A percentile compares a stretch with the other conserved stretches of the same genome.
Evolutionary conservation across 2,329 filamentous ascomycete species (phyloP).

Genomic region (Coleophoma cylindrospora): DNA sequence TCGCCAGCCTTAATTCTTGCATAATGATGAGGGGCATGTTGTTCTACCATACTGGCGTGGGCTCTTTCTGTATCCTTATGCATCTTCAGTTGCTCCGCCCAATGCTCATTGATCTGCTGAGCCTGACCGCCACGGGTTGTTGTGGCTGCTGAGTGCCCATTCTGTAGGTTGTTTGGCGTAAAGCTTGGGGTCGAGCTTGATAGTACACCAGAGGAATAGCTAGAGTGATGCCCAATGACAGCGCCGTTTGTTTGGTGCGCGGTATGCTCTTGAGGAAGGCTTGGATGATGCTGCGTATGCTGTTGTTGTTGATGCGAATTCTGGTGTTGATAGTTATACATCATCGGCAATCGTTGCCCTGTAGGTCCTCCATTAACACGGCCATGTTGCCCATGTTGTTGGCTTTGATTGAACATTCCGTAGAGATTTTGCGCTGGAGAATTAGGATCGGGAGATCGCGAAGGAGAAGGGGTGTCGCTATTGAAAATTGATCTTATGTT

Average conservation of each 20-base stretch:
- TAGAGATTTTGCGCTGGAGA: slow-evolving; percentile 26
- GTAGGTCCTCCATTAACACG: slow-evolving; percentile 69
- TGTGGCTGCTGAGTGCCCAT: slow-evolving; percentile 41
- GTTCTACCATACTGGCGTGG: slow-evolving; percentile 66
- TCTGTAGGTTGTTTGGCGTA: slow-evolving; percentile 47
- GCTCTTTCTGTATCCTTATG: slow-evolving; percentile 72
- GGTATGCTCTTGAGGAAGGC: slow-evolving; percentile 53
- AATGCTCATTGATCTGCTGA: slow-evolving; percentile 62
- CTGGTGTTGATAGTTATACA: slow-evolving; percentile 63
- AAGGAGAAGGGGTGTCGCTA: slow-evolving; percentile 47
- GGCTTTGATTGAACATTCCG: slow-evolving; percentile 68
- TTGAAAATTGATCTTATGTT: slow-evolving; percentile 31
- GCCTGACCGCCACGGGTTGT: slow-evolving; percentile 43
- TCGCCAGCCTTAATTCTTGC: slow-evolving; percentile 65
- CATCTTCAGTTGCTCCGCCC: slow-evolving; percentile 81
- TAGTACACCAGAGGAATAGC: slow-evolving; percentile 58
- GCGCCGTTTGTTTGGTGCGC: slow-evolving; percentile 48
- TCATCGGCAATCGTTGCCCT: slow-evolving; percentile 56
- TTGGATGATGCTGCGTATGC: slow-evolving; percentile 57
- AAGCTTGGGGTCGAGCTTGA: slow-evolving; percentile 57
- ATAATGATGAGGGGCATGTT: slow-evolving; percentile 65
- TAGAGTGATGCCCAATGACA: slow-evolving; percentile 54
- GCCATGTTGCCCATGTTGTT: slow-evolving; percentile 67
- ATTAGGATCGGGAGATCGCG: slow-evolving; percentile 46
- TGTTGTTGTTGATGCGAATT: slow-evolving; percentile 47